Conservation (phyloP, 257 asterid genomes). For the Solanum microdontum region DNA sequence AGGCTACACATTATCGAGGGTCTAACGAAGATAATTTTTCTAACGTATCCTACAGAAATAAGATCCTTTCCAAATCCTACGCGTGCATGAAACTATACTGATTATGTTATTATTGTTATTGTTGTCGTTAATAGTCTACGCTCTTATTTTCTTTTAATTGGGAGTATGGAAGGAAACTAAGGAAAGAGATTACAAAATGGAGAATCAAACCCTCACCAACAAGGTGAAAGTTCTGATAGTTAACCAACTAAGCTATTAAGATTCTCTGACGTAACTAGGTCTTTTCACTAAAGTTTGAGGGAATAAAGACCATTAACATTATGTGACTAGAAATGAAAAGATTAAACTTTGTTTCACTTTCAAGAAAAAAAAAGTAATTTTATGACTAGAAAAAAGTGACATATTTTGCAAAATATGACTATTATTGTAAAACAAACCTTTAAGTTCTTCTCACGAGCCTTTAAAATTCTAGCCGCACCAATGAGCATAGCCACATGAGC, state of each 20-base stretch:
- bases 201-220: background rate
- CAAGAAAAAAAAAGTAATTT: background rate
- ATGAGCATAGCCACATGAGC: conserved; percentile 71
- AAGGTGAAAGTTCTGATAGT: no score
- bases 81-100: background rate
- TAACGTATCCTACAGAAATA: background rate
- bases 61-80: background rate
- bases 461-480: conserved; percentile 57
- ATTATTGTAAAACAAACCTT: conserved; percentile 22
- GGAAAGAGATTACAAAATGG: no score
- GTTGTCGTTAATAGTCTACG: no score
- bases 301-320: background rate
- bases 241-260: background rate
- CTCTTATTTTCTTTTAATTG: no score
- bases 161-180: no score
- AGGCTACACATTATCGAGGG: background rate
- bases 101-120: no score
- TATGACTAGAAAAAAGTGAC: background rate
- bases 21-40: background rate
- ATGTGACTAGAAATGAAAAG: background rate
- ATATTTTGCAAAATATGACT: background rate
- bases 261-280: background rate
- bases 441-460: conserved; percentile 36
- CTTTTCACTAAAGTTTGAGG: background rate
- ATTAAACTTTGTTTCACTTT: background rate